Evolutionary conservation across 768 basidiomycete genomes (phyloP).

Genomic region (Lactarius sanguifluus): DNA sequence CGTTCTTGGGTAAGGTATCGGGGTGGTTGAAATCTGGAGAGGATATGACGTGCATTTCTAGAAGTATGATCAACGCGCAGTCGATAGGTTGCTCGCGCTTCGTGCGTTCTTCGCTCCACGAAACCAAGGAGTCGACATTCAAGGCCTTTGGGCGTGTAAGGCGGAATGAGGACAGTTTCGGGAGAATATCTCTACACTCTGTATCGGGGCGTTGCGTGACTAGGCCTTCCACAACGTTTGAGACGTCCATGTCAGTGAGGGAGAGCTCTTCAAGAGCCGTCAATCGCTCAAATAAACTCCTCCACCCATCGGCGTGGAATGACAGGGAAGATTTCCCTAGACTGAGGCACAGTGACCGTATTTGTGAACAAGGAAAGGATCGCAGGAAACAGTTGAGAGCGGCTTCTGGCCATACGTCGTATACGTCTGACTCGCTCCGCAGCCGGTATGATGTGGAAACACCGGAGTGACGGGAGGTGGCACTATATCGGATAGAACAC

Average conservation of each 20-base stretch:
- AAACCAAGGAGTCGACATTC: constrained; percentile 16
- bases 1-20: constrained; percentile 15
- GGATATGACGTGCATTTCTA: constrained; percentile 7
- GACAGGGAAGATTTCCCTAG: constrained; percentile 13
- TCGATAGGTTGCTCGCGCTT: not conserved
- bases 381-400: constrained; percentile 24
- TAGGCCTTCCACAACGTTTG: constrained; percentile 19
- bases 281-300: constrained; percentile 20
- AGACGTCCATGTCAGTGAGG: constrained; percentile 21
- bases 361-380: constrained; percentile 24
- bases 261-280: constrained; percentile 20
- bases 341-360: constrained; percentile 19
- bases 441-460: constrained; percentile 27
- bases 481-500: constrained; percentile 25
- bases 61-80: constrained; percentile 15
- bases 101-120: constrained; percentile 17
- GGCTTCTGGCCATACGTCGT: constrained; percentile 25
- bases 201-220: not conserved
- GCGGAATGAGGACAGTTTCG: constrained; percentile 10
- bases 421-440: constrained; percentile 7
- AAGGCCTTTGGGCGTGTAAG: constrained; percentile 23
- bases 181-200: constrained; percentile 3
- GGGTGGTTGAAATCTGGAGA: not conserved
- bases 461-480: constrained; percentile 26
- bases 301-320: constrained; percentile 25